Percentiles rank a stretch among this genome's conserved stretches.
These are phyloP conservation scores for Cercis canadensis DNA, from an alignment of 306 rosid genomes.

Conservation along the genomic window DNA sequence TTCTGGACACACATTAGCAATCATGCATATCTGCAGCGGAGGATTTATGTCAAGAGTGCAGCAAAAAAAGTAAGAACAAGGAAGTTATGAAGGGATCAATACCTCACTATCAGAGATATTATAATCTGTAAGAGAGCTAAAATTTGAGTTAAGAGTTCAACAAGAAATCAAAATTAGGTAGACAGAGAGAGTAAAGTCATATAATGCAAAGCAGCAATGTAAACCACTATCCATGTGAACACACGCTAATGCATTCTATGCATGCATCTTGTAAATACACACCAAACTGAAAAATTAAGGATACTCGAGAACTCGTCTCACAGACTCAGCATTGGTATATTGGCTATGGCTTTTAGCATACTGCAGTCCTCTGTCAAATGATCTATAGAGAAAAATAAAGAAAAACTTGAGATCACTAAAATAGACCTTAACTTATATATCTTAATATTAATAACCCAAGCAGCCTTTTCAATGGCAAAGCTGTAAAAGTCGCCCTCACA, in stretches of 20 bases:
- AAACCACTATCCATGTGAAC: conserved; percentile 10
- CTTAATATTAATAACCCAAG: conserved; percentile 9
- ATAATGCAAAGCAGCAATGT: conserved; percentile 13
- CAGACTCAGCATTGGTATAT: conserved; percentile 53
- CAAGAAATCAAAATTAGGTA: conserved; percentile 18
- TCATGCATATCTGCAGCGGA: conserved; percentile 72
- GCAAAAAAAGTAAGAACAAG: conserved; percentile 22
- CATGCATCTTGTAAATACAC: neutral
- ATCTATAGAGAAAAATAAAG: conserved; percentile 49
- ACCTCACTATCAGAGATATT: conserved; percentile 86
- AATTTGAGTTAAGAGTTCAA: conserved; percentile 66
- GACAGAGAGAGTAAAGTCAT: conserved; percentile 7
- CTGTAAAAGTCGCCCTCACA: conserved; percentile 49
- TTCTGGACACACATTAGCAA: conserved; percentile 83
- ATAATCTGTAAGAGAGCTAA: conserved; percentile 57
- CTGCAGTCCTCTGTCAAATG: conserved; percentile 84
- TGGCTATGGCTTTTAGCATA: conserved; percentile 65
- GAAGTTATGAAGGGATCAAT: conserved; percentile 37
- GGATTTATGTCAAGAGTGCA: conserved; percentile 37
- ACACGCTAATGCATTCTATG: neutral
- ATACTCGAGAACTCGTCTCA: conserved; percentile 72
- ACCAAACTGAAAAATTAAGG: conserved; percentile 50
- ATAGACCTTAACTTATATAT: conserved; percentile 6
- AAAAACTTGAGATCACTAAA: conserved; percentile 27
- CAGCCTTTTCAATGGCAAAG: conserved; percentile 26